Base-by-base conservation (phyloP, 768 basidiomycete genomes). In the Clavaria fumosa region DNA sequence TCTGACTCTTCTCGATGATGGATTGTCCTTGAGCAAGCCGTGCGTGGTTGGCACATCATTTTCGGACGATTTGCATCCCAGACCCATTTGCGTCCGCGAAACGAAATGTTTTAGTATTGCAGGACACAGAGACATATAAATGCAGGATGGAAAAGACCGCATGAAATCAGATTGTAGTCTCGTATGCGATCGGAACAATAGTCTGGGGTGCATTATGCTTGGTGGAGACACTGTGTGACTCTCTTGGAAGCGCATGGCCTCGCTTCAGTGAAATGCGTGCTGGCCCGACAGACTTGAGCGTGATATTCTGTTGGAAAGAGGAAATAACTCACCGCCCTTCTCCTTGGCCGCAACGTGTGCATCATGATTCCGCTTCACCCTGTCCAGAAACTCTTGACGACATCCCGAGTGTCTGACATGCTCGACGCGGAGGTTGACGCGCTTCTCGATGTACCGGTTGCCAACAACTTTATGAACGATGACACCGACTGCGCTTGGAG, bases 381-480 rank as follows among this genome's bases (percentile, higher is more conserved):
- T 70, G 61, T 88, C 84, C 58, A 95, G 66, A 67, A 99, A 99
- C 62, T 96, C 93, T 63, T 91, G 79, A 53, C 93, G 76, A 63
- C 93, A 96, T 64, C 86, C 88, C 51, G 91, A 96, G 75, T 96
- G 93, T 53, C 64, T 74, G 58, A 93, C 66, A 67, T 97, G 93
- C 70, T 96, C 93, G 52, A 90, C 72, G 46, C 86, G 83, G 66
- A 95, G 64, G 78, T 97, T 99, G 62, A 99, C 93, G 42, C 93
- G 85, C 72, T 99, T 99, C 70, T 97, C 90, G 41, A 99, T 64
- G 78, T 93, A 99, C 50, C 95, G 86, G 69, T 91, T 91, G 47
- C 93, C 93, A 54, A 99, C 93, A 54, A 96, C 72, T 64, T 99
- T 99, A 82, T 93, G 77, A 45, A 93, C 78, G 59, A 97, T 90